phyloP scores from a whole-genome alignment of 2,329 filamentous ascomycete genomes.

The Stagonosporopsis tanaceti region DNA sequence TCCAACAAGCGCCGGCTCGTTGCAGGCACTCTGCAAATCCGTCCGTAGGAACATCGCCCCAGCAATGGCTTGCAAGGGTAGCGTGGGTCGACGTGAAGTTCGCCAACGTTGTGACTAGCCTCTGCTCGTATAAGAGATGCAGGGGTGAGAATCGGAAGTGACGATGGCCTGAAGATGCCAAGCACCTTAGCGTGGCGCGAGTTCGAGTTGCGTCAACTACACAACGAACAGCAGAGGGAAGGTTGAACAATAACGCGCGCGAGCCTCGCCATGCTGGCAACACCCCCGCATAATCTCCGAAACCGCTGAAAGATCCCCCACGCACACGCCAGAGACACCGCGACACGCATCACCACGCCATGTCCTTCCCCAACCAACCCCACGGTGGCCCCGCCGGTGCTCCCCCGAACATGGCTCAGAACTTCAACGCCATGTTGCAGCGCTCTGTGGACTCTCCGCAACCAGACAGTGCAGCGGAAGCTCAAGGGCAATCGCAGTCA shows the following conservation, averaged over 20 bases:
- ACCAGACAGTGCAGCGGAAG: conserved; percentile 34
- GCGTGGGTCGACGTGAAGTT: neutral
- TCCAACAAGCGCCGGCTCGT: neutral
- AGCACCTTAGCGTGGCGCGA: conserved; percentile 14
- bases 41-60: neutral
- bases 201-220: conserved; percentile 20
- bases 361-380: conserved; percentile 42
- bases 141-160: conserved; percentile 8
- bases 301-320: conserved; percentile 29
- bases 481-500: conserved; percentile 32
- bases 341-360: conserved; percentile 19
- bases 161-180: conserved; percentile 3
- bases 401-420: conserved; percentile 39
- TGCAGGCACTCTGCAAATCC: neutral
- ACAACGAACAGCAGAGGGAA: conserved; percentile 18
- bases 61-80: neutral
- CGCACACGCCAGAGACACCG: conserved; percentile 4
- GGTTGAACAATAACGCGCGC: conserved; percentile 27
- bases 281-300: conserved; percentile 25
- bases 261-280: conserved; percentile 44
- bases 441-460: conserved; percentile 46
- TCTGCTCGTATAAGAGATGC: conserved; percentile 5
- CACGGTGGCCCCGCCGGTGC: conserved; percentile 43
- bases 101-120: conserved; percentile 1
- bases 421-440: conserved; percentile 50